A percentile compares a stretch with the other conserved stretches of the same genome.
Conservation (phyloP, 139 green algal species). For the Volvox reticuliferus region DNA sequence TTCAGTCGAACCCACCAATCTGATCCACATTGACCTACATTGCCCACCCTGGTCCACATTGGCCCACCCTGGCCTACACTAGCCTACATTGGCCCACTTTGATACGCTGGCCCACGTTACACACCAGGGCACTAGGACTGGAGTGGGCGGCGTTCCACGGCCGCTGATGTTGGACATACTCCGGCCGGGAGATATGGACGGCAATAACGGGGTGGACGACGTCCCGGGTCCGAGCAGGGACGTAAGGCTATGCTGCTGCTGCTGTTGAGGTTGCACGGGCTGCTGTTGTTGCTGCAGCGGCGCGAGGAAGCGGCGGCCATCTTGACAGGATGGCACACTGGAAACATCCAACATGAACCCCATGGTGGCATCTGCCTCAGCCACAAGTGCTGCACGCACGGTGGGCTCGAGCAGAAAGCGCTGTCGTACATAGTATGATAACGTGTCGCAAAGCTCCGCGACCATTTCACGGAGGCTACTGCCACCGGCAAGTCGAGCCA, state of each 20-base stretch:
- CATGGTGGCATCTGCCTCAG: background rate
- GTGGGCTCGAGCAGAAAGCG: background rate
- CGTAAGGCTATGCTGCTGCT: background rate
- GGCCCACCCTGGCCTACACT: too few species aligned
- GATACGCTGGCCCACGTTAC: background rate
- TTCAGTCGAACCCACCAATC: too few species aligned
- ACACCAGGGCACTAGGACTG: background rate
- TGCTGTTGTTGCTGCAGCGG: background rate
- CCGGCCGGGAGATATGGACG: background rate
- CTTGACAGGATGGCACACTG: background rate
- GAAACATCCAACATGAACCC: background rate
- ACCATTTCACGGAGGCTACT: background rate
- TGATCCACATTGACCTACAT: too few species aligned
- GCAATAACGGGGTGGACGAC: background rate
- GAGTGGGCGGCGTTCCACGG: background rate
- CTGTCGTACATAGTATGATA: conserved; percentile 7
- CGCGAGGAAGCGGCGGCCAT: background rate
- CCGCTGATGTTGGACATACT: too few species aligned
- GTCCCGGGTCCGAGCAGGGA: background rate
- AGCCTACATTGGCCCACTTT: too few species aligned
- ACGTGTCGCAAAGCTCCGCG: background rate
- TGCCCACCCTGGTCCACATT: too few species aligned
- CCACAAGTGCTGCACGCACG: background rate
- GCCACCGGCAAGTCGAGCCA: background rate
- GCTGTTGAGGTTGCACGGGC: background rate